Conservation (phyloP, 495 filamentous ascomycete genomes). For the Penicillium lividum region DNA sequence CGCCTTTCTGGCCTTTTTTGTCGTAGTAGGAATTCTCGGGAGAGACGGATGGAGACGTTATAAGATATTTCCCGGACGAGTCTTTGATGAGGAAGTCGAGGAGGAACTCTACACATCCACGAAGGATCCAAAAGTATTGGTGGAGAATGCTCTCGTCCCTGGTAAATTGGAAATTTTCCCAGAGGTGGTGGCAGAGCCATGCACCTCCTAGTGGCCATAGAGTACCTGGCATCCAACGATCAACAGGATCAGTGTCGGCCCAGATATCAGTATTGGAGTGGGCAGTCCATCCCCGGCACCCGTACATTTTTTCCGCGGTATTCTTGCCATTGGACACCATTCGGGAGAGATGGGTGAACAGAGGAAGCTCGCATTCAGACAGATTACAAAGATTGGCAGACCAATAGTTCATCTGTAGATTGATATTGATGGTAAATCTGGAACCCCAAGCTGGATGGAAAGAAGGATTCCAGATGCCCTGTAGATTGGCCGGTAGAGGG, state of each 20-base stretch:
- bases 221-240: conserved; percentile 46
- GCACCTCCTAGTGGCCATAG: conserved; percentile 51
- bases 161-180: conserved; percentile 48
- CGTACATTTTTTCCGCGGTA: conserved; percentile 50
- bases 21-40: conserved; percentile 51
- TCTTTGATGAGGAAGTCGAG: conserved; percentile 49
- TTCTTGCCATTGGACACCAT: conserved; percentile 35
- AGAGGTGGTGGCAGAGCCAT: conserved; percentile 50
- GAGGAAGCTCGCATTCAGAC: conserved; percentile 32
- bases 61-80: conserved; percentile 32
- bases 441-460: conserved; percentile 53
- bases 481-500: conserved; percentile 51
- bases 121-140: conserved; percentile 36
- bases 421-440: conserved; percentile 61
- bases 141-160: conserved; percentile 35
- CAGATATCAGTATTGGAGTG: conserved; percentile 54
- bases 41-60: conserved; percentile 49
- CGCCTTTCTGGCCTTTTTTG: conserved; percentile 28
- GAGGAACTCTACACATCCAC: conserved; percentile 43
- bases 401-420: conserved; percentile 65
- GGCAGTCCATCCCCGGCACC: conserved; percentile 46
- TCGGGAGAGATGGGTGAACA: conserved; percentile 45
- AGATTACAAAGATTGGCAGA: conserved; percentile 46
- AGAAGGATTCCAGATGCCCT: conserved; percentile 58
- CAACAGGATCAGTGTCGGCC: conserved; percentile 49